phyloP scores from a whole-genome alignment of 192 early-diverging fungal species.

The Coemansia sp. region DNA sequence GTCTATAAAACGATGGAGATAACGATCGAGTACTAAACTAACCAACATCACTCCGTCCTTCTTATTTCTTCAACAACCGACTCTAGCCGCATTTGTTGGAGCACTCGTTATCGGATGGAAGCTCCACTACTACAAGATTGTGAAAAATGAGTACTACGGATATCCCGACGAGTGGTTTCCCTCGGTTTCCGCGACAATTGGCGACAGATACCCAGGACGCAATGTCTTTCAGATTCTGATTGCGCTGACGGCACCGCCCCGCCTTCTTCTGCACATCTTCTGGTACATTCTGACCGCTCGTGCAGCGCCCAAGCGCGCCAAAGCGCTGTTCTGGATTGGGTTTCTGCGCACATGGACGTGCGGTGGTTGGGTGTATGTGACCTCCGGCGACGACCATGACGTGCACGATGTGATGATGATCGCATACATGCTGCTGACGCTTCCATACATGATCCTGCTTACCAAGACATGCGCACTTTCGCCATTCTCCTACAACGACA shows the following conservation, averaged over 20 bases:
- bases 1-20: not conserved
- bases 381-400: conserved; percentile 76
- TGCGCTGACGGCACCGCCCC: conserved; percentile 65
- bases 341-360: conserved; percentile 72
- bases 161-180: conserved; percentile 83
- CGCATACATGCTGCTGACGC: conserved; percentile 70
- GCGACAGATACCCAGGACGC: conserved; percentile 76
- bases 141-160: conserved; percentile 74
- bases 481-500: conserved; percentile 41
- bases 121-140: conserved; percentile 80
- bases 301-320: conserved; percentile 32
- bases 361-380: conserved; percentile 84
- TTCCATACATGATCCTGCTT: conserved; percentile 72
- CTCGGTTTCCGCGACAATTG: conserved; percentile 78
- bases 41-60: too few relatives aligned
- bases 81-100: conserved; percentile 63
- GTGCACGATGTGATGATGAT: conserved; percentile 84
- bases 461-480: conserved; percentile 55
- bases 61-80: not conserved
- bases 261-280: conserved; percentile 51
- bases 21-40: not conserved
- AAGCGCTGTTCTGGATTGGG: conserved; percentile 51
- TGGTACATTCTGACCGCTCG: conserved; percentile 52
- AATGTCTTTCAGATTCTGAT: conserved; percentile 78
- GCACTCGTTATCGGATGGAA: conserved; percentile 70